phyloP scores from a whole-genome alignment of 2,329 filamentous ascomycete genomes.

The Hypoxylon rubiginosum region DNA sequence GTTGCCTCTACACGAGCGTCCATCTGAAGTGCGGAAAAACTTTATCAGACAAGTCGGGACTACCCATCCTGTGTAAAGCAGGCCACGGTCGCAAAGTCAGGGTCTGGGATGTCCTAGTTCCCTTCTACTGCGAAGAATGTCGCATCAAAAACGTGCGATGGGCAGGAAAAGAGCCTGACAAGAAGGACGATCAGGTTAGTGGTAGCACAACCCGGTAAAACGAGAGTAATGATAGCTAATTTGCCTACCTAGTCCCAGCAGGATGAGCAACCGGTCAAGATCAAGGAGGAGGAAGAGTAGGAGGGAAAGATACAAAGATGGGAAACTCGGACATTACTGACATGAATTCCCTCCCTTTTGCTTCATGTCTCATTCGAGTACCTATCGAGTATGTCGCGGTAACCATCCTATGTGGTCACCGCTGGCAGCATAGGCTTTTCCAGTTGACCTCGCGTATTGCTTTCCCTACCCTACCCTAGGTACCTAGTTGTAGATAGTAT shows the following conservation, averaged over 20 bases:
- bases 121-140: conserved; percentile 5
- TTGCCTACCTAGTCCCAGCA: neutral
- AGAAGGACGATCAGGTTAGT: neutral
- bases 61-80: neutral
- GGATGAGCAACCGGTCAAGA: neutral
- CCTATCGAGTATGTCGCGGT: neutral
- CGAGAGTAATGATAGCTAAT: neutral
- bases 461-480: neutral
- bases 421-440: neutral
- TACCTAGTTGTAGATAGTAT: neutral
- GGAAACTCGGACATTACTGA: neutral
- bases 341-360: neutral
- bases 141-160: neutral
- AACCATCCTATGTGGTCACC: neutral
- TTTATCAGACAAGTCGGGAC: conserved; percentile 4
- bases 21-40: conserved; percentile 19
- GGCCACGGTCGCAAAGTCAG: conserved; percentile 5
- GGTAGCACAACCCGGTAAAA: too few species aligned
- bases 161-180: neutral
- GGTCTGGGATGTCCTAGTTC: conserved; percentile 8
- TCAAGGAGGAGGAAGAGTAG: neutral
- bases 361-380: neutral
- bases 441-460: neutral
- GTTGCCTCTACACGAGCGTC: conserved; percentile 17
- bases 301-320: neutral